Evolutionary conservation across 164 flowering plant genomes (phyloP).

Genomic region (Nymphaea colorata): DNA sequence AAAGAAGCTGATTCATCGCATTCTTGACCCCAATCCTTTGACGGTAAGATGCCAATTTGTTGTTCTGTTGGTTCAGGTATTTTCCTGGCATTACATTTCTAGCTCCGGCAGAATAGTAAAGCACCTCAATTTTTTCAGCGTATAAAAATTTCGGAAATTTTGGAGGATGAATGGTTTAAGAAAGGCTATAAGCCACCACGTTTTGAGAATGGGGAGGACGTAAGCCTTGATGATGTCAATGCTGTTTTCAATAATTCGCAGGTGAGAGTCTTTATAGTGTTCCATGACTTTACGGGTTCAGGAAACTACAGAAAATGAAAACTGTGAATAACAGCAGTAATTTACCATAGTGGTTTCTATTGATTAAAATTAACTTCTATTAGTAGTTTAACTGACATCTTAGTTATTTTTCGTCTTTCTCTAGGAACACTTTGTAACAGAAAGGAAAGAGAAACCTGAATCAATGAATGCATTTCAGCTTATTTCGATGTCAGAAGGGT

Average conservation of each 20-base stretch:
- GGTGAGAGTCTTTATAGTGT: conserved; percentile 21
- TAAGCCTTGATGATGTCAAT: conserved; percentile 75
- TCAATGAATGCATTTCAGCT: conserved; percentile 97
- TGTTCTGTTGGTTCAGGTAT: background rate
- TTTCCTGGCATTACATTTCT: background rate
- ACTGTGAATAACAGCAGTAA: no score
- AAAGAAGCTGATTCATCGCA: conserved; percentile 51
- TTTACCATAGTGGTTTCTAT: background rate
- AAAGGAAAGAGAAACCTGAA: conserved; percentile 73
- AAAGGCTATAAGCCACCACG: conserved; percentile 58
- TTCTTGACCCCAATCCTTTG: conserved; percentile 82
- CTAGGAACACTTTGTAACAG: conserved; percentile 78
- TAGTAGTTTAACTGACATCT: background rate
- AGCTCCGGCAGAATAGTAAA: background rate
- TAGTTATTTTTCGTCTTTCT: background rate
- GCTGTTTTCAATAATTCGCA: conserved; percentile 66
- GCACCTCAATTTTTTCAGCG: conserved; percentile 30
- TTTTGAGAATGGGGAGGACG: conserved; percentile 49
- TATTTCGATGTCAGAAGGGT: conserved; percentile 63
- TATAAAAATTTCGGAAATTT: conserved; percentile 57
- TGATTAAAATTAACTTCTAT: background rate
- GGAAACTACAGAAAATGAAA: no score
- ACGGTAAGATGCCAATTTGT: conserved; percentile 36
- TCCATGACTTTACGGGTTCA: no score
- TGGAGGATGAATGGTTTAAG: conserved; percentile 85